Percentiles rank a stretch among this genome's conserved stretches.
phyloP scores from a whole-genome alignment of 148 eudicot species.

The Pouteria glomerata region DNA sequence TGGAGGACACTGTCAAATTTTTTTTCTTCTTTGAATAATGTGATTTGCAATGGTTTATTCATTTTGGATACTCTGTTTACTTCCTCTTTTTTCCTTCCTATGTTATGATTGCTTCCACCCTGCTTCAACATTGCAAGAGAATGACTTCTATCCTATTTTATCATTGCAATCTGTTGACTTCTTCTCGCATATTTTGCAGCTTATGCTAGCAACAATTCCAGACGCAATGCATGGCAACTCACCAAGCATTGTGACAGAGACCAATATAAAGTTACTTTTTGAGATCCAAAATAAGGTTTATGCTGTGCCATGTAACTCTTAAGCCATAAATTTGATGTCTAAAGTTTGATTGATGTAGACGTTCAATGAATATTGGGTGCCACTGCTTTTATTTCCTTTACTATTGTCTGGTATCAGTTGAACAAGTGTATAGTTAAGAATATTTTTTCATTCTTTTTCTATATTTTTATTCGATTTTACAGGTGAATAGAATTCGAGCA shows the following conservation, averaged over 20 bases:
- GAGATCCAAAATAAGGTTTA: slow-evolving; percentile 87
- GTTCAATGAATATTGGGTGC: background rate
- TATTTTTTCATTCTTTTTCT: background rate
- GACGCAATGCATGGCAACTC: slow-evolving; percentile 43
- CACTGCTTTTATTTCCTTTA: background rate
- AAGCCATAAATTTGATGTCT: slow-evolving; percentile 3
- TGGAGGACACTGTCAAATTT: no score
- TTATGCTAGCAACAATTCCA: slow-evolving; percentile 71
- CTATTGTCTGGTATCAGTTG: background rate
- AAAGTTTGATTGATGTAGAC: background rate
- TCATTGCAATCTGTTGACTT: no score
- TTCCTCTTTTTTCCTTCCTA: background rate
- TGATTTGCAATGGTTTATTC: background rate
- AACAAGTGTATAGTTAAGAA: background rate
- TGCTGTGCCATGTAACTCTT: background rate
- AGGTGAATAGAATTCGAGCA: slow-evolving; percentile 91
- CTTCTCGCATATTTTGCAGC: slow-evolving; percentile 59
- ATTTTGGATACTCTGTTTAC: background rate
- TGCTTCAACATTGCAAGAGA: background rate
- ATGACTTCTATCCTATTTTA: background rate
- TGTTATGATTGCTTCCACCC: background rate
- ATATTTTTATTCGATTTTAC: slow-evolving; percentile 12
- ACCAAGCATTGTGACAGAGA: slow-evolving; percentile 72
- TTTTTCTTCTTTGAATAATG: background rate
- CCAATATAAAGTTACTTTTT: slow-evolving; percentile 81